phyloP scores from a whole-genome alignment of 371 early-diverging fungal genomes.

The Chytridium lagenaria region DNA sequence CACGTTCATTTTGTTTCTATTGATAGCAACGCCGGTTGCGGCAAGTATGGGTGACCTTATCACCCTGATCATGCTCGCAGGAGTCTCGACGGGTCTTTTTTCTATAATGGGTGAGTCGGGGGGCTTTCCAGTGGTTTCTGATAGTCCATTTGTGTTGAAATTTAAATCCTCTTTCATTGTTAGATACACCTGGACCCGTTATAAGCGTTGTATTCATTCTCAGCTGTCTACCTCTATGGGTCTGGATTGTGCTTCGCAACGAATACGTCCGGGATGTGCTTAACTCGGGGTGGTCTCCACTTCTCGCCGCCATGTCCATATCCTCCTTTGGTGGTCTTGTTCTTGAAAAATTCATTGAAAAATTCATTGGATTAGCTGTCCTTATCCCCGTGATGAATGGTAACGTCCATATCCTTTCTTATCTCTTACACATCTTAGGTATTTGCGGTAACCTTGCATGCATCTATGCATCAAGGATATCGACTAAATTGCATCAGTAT shows the following conservation, averaged over 20 bases:
- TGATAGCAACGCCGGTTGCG: constrained; percentile 15
- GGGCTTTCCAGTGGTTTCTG: no score
- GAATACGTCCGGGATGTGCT: constrained; percentile 69
- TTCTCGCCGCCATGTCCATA: constrained; percentile 78
- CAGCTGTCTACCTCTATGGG: constrained; percentile 61
- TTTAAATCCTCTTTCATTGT: no score
- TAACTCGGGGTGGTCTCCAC: constrained; percentile 76
- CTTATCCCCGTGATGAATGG: constrained; percentile 75
- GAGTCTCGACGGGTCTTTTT: constrained; percentile 37
- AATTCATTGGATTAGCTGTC: constrained; percentile 77
- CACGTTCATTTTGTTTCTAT: background rate
- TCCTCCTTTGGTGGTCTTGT: constrained; percentile 82
- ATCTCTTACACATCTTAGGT: no score
- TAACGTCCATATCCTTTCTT: no score
- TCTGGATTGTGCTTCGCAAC: constrained; percentile 48
- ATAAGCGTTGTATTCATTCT: constrained; percentile 54
- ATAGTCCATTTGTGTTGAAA: no score
- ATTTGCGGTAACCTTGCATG: constrained; percentile 82
- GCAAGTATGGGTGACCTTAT: constrained; percentile 78
- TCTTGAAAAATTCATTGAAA: constrained; percentile 73
- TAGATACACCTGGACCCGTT: constrained; percentile 25
- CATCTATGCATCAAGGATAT: constrained; percentile 81
- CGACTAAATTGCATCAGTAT: constrained; percentile 74
- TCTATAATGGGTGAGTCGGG: constrained; percentile 58
- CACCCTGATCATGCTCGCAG: constrained; percentile 65